Percentiles rank a stretch among this genome's conserved stretches.
These are phyloP conservation scores for Pythium phragmiticola DNA, from an alignment of 352 stramenopile species.

Conservation along the genomic window DNA sequence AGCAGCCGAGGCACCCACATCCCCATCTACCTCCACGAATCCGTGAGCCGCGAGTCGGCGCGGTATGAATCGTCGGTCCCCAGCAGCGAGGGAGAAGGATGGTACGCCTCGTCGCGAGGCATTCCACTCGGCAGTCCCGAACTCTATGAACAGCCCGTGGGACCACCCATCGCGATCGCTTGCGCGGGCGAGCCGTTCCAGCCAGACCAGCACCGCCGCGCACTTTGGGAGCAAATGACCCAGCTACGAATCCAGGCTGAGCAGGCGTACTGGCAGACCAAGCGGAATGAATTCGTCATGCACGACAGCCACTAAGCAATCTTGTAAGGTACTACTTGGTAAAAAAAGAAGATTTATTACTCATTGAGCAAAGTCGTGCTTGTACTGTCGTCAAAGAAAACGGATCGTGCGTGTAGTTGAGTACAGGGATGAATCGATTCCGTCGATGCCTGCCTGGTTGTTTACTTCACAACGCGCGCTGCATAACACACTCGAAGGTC, in stretches of 20 bases:
- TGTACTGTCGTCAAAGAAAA: background rate
- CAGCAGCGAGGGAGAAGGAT: background rate
- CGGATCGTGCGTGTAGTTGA: too few species aligned
- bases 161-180: background rate
- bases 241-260: constrained; percentile 24
- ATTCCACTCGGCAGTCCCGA: too few species aligned
- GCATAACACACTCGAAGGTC: too few species aligned
- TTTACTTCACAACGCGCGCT: too few species aligned
- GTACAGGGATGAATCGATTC: too few species aligned
- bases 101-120: background rate
- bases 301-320: constrained; percentile 1
- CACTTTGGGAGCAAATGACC: constrained; percentile 39
- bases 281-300: constrained; percentile 33
- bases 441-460: too few species aligned
- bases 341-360: background rate
- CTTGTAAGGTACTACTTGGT: background rate
- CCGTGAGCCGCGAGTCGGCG: background rate
- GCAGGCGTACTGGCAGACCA: constrained; percentile 36
- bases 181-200: background rate
- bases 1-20: constrained; percentile 3
- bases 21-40: background rate
- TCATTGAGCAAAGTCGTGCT: background rate
- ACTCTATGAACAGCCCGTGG: background rate
- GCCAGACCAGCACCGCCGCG: constrained; percentile 20
- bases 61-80: background rate